Percentiles rank a stretch among this genome's conserved stretches.
Conservation (phyloP, 2,329 filamentous ascomycete genomes). For the Colletotrichum sp. region DNA sequence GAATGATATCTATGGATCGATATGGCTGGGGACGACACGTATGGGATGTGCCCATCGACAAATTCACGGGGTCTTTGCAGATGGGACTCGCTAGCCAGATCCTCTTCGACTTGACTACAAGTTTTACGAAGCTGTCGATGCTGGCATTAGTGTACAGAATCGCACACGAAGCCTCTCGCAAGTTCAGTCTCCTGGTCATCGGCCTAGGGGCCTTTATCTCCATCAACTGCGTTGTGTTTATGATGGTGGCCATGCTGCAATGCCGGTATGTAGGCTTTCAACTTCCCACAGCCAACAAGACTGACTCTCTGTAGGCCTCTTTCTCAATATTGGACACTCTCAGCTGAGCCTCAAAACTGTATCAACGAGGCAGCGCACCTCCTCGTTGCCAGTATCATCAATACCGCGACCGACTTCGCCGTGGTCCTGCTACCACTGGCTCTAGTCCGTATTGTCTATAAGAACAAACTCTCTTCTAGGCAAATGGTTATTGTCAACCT, state of each 20-base stretch:
- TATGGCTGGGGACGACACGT: conserved; percentile 37
- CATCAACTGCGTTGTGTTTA: conserved; percentile 36
- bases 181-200: conserved; percentile 33
- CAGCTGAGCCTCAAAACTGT: conserved; percentile 37
- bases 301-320: conserved; percentile 34
- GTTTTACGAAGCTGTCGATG: conserved; percentile 46
- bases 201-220: conserved; percentile 33
- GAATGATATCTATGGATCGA: conserved; percentile 28
- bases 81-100: conserved; percentile 36
- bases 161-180: conserved; percentile 32
- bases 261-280: conserved; percentile 36
- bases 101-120: conserved; percentile 41
- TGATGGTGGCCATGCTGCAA: conserved; percentile 40
- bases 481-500: conserved; percentile 50
- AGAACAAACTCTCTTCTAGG: conserved; percentile 46
- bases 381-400: conserved; percentile 60
- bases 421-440: conserved; percentile 57
- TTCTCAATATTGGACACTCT: conserved; percentile 42
- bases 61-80: conserved; percentile 27
- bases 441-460: conserved; percentile 36
- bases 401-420: conserved; percentile 64
- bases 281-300: conserved; percentile 22
- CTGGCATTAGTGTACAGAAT: conserved; percentile 42
- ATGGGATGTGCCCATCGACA: conserved; percentile 33
- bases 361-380: conserved; percentile 57